These are phyloP conservation scores for Agapanthus africanus DNA, from an alignment of 106 monocot species.

Conservation along the genomic window DNA sequence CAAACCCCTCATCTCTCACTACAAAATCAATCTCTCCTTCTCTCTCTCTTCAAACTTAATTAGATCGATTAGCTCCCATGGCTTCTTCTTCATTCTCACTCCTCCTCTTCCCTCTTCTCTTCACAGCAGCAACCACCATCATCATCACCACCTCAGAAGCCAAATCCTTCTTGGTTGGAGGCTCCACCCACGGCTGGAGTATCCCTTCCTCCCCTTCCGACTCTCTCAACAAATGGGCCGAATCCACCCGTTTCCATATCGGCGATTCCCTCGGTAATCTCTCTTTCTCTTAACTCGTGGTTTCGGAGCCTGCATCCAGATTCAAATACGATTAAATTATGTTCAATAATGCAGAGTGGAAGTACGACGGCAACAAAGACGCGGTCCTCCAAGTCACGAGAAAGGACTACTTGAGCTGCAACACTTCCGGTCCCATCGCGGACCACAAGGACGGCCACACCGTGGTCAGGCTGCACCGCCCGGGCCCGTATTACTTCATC, in stretches of 20 bases:
- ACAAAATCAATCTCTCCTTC: too few species aligned
- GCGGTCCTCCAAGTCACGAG: constrained; percentile 69
- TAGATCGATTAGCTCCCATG: too few species aligned
- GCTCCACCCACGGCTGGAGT: constrained; percentile 41
- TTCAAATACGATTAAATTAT: too few species aligned
- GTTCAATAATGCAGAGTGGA: constrained; percentile 79
- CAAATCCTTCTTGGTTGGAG: constrained; percentile 61
- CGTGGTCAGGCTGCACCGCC: constrained; percentile 19
- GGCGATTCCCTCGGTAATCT: constrained; percentile 68
- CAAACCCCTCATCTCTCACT: too few species aligned
- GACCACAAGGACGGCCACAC: constrained; percentile 31
- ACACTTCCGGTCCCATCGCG: constrained; percentile 38
- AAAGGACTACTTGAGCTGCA: constrained; percentile 66
- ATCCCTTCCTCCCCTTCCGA: constrained; percentile 33
- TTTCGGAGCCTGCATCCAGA: too few species aligned
- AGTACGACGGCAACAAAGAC: constrained; percentile 39
- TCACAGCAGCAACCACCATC: not conserved
- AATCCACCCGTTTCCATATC: constrained; percentile 62
- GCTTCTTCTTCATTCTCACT: constrained; percentile 8
- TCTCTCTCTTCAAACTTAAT: too few species aligned
- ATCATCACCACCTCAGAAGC: constrained; percentile 18
- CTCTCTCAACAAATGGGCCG: constrained; percentile 73
- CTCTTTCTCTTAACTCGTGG: not conserved
- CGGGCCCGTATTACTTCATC: constrained; percentile 53
- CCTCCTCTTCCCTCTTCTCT: constrained; percentile 17